A percentile compares a stretch with the other conserved stretches of the same genome.
phyloP scores from a whole-genome alignment of 768 basidiomycete genomes.

The Botryobasidium botryosum region DNA sequence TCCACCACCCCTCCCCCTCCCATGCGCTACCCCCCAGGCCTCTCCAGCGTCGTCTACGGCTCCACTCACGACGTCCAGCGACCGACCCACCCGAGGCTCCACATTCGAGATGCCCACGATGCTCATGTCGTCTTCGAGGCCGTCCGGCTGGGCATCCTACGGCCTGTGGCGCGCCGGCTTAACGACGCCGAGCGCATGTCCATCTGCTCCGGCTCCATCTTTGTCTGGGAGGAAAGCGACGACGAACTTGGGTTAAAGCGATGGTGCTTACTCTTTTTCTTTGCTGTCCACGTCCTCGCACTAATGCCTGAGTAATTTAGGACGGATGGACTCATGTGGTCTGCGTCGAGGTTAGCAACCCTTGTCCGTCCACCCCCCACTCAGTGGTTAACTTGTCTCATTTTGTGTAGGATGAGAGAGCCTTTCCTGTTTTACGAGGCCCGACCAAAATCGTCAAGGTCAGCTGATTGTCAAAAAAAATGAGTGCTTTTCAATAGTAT shows the following conservation, averaged over 20 bases:
- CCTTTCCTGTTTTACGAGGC: slow-evolving; percentile 56
- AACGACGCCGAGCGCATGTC: slow-evolving; percentile 39
- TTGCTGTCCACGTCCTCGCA: not conserved
- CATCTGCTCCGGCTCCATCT: slow-evolving; percentile 43
- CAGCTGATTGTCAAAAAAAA: too few relatives aligned
- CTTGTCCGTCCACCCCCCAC: not conserved
- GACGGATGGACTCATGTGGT: slow-evolving; percentile 58
- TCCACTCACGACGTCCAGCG: slow-evolving; percentile 34
- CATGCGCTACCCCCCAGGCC: not conserved
- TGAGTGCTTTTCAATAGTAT: too few relatives aligned
- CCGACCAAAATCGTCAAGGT: slow-evolving; percentile 6
- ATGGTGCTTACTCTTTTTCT: slow-evolving; percentile 19
- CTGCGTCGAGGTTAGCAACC: slow-evolving; percentile 38
- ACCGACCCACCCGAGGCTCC: slow-evolving; percentile 46
- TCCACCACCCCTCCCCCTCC: too few relatives aligned
- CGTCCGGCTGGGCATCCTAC: slow-evolving; percentile 35
- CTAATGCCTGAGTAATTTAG: too few relatives aligned
- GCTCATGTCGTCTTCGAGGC: slow-evolving; percentile 52
- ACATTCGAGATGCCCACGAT: slow-evolving; percentile 47
- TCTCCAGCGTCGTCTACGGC: slow-evolving; percentile 20
- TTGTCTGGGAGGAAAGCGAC: slow-evolving; percentile 55
- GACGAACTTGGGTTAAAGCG: slow-evolving; percentile 47
- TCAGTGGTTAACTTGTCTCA: not conserved
- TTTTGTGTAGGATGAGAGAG: slow-evolving; percentile 28
- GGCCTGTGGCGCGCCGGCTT: slow-evolving; percentile 35